Evolutionary conservation across 164 flowering plant species (phyloP), one percentile per base, ranked within the genome.

Genomic region (Vitis cinerea): DNA sequence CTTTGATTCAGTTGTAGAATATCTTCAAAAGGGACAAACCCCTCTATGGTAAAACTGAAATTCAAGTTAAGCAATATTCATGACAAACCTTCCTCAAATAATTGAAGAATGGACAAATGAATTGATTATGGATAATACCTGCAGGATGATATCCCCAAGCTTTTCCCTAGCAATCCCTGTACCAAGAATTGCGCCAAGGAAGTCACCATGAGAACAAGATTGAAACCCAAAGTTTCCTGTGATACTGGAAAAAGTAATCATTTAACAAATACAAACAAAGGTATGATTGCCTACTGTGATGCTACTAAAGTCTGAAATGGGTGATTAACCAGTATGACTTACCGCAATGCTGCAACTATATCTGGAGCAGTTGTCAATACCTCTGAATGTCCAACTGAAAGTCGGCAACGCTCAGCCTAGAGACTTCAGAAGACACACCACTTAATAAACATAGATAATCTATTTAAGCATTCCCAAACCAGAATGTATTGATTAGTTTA

Each of bases 181-280:
- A 50, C 96, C 97, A 71, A 94, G 96, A 80, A 92, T 86, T 65
- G 99, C 74, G 23, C 97, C 99, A 75, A 94, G 99, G 79, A 94
- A 90, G 74, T 92, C 94, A 62, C 97, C 97, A 84, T 92, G 97
- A 73, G 92, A 86, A 79, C 93, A 90, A 67, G 97, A 84, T 77
- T 91, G 84, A 82, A 89, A 92, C 29, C 75, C 73, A 75, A 94
- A 94, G 78, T 92, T 92, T 19, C 98, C 98, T 70, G 93, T 76
- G 74, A 94, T 80, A 80, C 98, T 94, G 83, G 67, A 75, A 70
- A 52, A 66, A 66, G 30, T 30, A 71, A 68, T 55, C 68, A 70
- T 57, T 70, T 27, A 66, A 64, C 11, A 31, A 44, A 64, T 27
- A 61, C 11, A 59, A 50, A 47, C 15, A 53, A 31, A 59, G 6